Evolutionary conservation across 2,329 filamentous ascomycete species (phyloP), one percentile per base, ranked within the genome.

Genomic region (Graphilbum ipis-grandicollis): DNA sequence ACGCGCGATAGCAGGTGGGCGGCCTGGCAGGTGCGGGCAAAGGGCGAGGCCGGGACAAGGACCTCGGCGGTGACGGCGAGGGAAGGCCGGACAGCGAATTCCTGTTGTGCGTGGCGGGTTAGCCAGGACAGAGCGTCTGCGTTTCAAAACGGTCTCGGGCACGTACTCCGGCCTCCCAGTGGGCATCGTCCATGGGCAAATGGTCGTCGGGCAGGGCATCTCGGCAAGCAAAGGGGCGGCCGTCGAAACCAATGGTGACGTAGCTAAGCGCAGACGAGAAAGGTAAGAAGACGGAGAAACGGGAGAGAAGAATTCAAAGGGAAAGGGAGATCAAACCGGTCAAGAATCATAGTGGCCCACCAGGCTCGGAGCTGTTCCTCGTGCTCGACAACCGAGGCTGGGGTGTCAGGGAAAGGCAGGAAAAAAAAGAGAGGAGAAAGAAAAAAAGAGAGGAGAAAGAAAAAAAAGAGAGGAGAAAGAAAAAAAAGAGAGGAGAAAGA

Each of bases 1-100:
- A 43, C 39, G n/a, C 43, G 41, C 7, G 41, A 40, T 6, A 45
- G 36, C 10, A 45, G 36, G 19, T 42, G 35, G 9, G 41, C 37
- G 9, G 43, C 41, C 33, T 45, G 43, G 33, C 43, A 45, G 9
- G 41, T 38, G 12, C 43, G 34, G 22, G 43, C 39, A 30, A 41
- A 45, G 4, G 43, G 38, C 3, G 41, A 34, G 3, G 38, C 43
- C 8, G 35, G 31, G 15, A 29, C 19, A 14, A 37, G 15, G 19
- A 30, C 33, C 10, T 40, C 38, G 19, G 41, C 21, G 7, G 37
- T 37, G 17, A 43, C 29, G 31, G 43, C 43, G 3, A 45, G 41
- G 2, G 43, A 43, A 1, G 43, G 41, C 3, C 39, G 39, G 23
- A 40, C 22, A 3, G 35, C 12, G 3, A 38, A 25, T 34, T 44